phyloP scores from a whole-genome alignment of 2,329 filamentous ascomycete species.

The Rhynchosporium secalis region DNA sequence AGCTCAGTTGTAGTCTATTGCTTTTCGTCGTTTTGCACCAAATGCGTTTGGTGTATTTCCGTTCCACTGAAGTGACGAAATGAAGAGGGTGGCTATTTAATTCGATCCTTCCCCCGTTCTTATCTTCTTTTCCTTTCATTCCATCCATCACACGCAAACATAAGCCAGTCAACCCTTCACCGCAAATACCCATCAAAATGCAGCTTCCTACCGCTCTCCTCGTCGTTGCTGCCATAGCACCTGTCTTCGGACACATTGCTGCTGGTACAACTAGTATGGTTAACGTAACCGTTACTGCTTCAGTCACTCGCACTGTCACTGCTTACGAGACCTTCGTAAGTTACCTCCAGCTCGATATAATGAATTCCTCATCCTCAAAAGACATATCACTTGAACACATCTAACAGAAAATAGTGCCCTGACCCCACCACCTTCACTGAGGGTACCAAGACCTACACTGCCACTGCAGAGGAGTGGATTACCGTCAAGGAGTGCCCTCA shows the following conservation, averaged over 20 bases:
- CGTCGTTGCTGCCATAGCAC: constrained; percentile 15
- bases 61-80: background rate
- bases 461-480: constrained; percentile 20
- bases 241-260: constrained; percentile 9
- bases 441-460: constrained; percentile 19
- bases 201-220: constrained; percentile 35
- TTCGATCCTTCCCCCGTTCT: background rate
- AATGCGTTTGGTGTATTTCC: background rate
- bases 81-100: background rate
- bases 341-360: background rate
- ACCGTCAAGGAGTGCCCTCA: constrained; percentile 24
- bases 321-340: constrained; percentile 23
- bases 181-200: constrained; percentile 32
- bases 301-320: constrained; percentile 22
- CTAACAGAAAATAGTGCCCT: constrained; percentile 11
- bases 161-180: constrained; percentile 15
- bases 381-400: background rate
- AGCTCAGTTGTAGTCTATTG: constrained; percentile 1
- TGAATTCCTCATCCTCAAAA: background rate
- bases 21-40: background rate
- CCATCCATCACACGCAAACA: background rate
- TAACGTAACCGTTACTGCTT: constrained; percentile 7
- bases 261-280: background rate
- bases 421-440: constrained; percentile 20
- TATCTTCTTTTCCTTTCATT: constrained; percentile 10